Evolutionary conservation across 1,284 basidiomycete genomes (phyloP).

Genomic region (Cryptococcus depauperatus): DNA sequence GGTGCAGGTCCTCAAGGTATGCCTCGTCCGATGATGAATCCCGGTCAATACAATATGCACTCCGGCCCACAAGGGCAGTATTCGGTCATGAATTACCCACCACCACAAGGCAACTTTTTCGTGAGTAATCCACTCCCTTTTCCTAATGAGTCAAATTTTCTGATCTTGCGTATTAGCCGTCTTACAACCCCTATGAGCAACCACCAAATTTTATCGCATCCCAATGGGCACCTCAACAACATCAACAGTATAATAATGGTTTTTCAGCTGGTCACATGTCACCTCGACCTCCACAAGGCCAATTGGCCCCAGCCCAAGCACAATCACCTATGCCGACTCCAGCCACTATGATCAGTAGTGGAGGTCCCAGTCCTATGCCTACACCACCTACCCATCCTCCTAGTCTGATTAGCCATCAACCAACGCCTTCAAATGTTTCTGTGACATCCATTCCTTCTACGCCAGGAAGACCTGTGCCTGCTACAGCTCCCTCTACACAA

Average conservation of each 20-base stretch:
- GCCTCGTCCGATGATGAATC: conserved; percentile 17
- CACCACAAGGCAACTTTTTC: conserved; percentile 27
- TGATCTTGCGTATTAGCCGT: too few species aligned
- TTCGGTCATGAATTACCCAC: conserved; percentile 31
- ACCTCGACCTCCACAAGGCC: conserved; percentile 25
- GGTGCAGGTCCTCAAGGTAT: conserved; percentile 15
- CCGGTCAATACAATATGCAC: conserved; percentile 28
- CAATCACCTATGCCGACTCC: conserved; percentile 29
- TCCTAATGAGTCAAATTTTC: too few species aligned
- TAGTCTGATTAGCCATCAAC: conserved; percentile 24
- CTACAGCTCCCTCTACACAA: conserved; percentile 22
- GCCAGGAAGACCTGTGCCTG: conserved; percentile 22
- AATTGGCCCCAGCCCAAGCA: conserved; percentile 7
- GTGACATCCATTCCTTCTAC: conserved; percentile 27
- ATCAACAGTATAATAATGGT: conserved; percentile 12
- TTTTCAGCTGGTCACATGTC: conserved; percentile 21
- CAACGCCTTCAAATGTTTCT: conserved; percentile 21
- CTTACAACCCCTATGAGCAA: conserved; percentile 24
- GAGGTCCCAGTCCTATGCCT: conserved; percentile 28
- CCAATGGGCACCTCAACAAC: conserved; percentile 28
- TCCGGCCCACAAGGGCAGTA: conserved; percentile 26
- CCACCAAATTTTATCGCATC: conserved; percentile 18
- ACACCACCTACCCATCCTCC: conserved; percentile 35
- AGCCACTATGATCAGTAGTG: conserved; percentile 20
- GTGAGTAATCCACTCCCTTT: too few species aligned